Evolutionary conservation across 176 grass and related monocot genomes (phyloP), one percentile per base, ranked within the genome.

Genomic region (Triticum dicoccoides): DNA sequence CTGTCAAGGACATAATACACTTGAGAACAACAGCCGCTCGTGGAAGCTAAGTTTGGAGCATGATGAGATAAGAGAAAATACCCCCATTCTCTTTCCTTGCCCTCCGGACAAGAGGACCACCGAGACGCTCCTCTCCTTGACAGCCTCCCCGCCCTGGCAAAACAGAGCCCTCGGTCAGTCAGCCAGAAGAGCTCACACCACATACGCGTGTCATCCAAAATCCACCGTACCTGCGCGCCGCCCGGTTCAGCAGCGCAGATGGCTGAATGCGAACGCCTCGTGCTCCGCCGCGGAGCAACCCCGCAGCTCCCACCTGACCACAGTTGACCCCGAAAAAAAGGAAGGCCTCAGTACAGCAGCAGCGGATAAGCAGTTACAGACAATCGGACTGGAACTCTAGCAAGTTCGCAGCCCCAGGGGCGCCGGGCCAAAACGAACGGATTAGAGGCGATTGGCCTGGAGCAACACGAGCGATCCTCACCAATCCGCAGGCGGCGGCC

Each of bases 21-120:
- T 33, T 39, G 2, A 42, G 8, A 47, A 32, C 69, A 75, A 45
- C 0, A 73, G 5, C 2, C 51, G 12, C 1, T 54, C 14, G 8
- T 39, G 1, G 23, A 21, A 9, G 24, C 4, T 23, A 65, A 9
- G 67, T 65, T 79, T 66, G 27, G 77, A 32, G 71, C 47, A 58
- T 45, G 34, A 35, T 35, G 78, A 80, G 29, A 73, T 25, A 84
- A 82, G 30, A 56, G 3, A 6, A 27, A 30, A 24, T 98, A 98
- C 97, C 79, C 94, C 92, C 97, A 96, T 96, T 80, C 93, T 87
- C 80, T 92, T 98, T 13, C 97, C 97, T 67, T 92, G 88, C 0
- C 97, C 97, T 62, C 97, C 97, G 3, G 97, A 91, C 75, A 98
- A 78, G 30, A 98, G 94, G 82, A 98, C 86, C 82, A 98, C 97